Evolutionary conservation across 371 early-diverging fungal species (phyloP).

Genomic region (Chytridium lagenaria): DNA sequence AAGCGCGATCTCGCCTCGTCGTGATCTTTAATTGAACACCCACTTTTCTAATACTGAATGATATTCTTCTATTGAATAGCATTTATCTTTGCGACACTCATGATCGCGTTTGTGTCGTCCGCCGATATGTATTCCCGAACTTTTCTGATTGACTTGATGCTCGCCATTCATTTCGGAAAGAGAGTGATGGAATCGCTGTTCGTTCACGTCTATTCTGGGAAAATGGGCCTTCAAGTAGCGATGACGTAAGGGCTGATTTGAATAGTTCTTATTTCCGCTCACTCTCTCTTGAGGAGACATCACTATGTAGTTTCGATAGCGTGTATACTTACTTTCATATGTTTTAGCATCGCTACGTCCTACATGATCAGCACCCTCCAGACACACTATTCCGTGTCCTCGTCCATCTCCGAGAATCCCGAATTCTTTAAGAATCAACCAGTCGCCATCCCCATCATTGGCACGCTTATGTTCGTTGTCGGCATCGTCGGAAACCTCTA

Average conservation of each 20-base stretch:
- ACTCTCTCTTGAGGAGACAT: neutral
- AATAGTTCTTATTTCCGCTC: neutral
- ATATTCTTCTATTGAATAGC: no score
- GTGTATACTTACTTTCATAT: neutral
- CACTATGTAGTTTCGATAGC: no score
- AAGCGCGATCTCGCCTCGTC: no score
- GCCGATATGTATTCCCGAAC: neutral
- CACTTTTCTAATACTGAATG: no score
- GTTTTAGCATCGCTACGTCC: neutral
- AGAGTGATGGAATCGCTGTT: neutral
- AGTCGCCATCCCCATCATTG: neutral
- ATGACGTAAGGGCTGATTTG: neutral
- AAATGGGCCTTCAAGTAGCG: neutral
- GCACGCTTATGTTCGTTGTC: neutral
- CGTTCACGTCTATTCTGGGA: neutral
- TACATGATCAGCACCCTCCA: neutral
- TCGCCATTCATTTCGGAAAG: conserved; percentile 1
- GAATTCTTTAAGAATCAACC: neutral
- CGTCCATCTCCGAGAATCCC: neutral
- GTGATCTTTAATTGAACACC: no score
- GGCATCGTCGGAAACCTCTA: conserved; percentile 8
- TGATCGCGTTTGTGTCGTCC: neutral
- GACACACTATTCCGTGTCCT: neutral
- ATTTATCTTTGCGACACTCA: neutral
- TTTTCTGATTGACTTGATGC: neutral